Base-by-base conservation (phyloP, 1,284 basidiomycete genomes). In the Cryptococcus sp. region DNA sequence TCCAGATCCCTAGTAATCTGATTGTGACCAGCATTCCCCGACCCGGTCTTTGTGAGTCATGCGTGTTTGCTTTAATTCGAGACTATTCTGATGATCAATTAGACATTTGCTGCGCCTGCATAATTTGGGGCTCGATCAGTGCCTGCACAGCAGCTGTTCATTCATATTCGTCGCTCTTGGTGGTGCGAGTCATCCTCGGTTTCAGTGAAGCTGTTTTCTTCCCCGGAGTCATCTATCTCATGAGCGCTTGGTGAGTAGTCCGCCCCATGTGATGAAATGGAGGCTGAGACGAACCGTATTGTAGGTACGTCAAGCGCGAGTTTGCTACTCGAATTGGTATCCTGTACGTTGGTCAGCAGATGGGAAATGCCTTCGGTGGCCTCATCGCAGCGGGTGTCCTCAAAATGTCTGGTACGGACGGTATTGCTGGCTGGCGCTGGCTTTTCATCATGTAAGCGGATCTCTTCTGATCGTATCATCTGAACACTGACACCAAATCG, bases 361-460 rank as follows among this genome's bases (percentile, higher is more conserved):
- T 79, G 53, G 74, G 73, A 4, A 78, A 77, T 58, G 70, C 69
- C 1, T 75, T 77, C 56, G 70, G 69, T 7, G 73, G 73, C 38
- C 64, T 77, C 10, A 63, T 77, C 50, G 73, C 74, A 13, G 66
- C 73, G 22, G 76, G 59, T 17, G 61, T 72, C 27, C 42, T 75
- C 40, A 66, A 66, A 31, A 57, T 77, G 31, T 64, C 73, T 40
- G 73, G 73, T 13, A 53, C 47, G 2, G 65, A 65, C 38, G 66
- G 69, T 10, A 60, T 75, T 27, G 25, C 47, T 1, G 72, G 71
- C 2, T 74, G 71, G 73, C 47, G 67, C 38, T 75, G 70, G 68
- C 61, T 76, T 6, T 72, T 71, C 64, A 70, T 70, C 40, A 42
- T 71, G 61, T 63, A 47, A 46, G 56, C 53, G 6, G 20, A 8